Evolutionary conservation across 306 rosid genomes (phyloP).

Genomic region (Dicorynia guianensis): DNA sequence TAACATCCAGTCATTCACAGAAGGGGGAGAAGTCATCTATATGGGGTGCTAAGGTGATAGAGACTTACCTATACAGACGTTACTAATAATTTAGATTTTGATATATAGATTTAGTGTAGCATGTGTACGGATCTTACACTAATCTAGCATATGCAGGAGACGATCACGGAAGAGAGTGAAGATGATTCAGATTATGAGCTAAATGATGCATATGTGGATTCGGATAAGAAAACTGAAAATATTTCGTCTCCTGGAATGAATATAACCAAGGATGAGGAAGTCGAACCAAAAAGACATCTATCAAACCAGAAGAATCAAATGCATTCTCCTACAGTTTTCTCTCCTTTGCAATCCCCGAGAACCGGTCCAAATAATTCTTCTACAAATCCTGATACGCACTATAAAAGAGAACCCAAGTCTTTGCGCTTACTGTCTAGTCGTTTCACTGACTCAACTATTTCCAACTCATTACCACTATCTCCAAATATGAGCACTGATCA

Average conservation of each 20-base stretch:
- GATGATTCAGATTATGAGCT: constrained; percentile 64
- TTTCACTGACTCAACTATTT: constrained; percentile 44
- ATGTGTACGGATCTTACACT: constrained; percentile 28
- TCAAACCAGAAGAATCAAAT: constrained; percentile 52
- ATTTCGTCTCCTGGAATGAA: constrained; percentile 47
- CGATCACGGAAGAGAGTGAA: constrained; percentile 64
- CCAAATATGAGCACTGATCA: constrained; percentile 56
- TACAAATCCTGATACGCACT: constrained; percentile 38
- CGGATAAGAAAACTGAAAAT: constrained; percentile 43
- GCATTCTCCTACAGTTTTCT: constrained; percentile 61
- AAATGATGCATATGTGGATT: constrained; percentile 53
- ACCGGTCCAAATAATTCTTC: constrained; percentile 45
- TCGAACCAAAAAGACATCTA: constrained; percentile 41
- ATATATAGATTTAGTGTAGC: constrained; percentile 18
- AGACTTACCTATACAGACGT: constrained; percentile 19
- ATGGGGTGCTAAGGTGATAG: constrained; percentile 67
- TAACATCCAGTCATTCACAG: constrained; percentile 47
- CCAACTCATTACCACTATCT: constrained; percentile 64
- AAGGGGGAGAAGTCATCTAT: constrained; percentile 51
- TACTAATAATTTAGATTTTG: constrained; percentile 22
- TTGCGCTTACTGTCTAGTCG: constrained; percentile 66
- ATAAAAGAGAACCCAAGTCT: constrained; percentile 51
- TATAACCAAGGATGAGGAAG: constrained; percentile 48
- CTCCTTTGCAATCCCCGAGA: constrained; percentile 74
- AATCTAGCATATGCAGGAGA: constrained; percentile 55